Conservation (phyloP, 139 green algal species). For the Choricystis sp. region DNA sequence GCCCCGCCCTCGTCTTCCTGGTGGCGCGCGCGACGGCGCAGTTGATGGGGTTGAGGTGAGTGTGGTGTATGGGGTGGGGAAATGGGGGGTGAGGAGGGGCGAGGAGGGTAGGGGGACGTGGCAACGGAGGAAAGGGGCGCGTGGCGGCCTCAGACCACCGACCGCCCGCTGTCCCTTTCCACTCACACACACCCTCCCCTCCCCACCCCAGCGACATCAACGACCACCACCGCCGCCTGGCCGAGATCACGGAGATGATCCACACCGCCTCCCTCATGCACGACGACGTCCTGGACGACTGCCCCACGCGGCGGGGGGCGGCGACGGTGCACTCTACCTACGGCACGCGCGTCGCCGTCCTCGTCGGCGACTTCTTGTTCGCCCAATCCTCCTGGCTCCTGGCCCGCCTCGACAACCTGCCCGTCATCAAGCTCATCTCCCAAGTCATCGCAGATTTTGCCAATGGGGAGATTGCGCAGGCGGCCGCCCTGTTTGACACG, state of each 20-base stretch:
- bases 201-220: slow-evolving; percentile 88
- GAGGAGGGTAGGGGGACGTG: too few species aligned
- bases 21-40: slow-evolving; percentile 61
- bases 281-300: slow-evolving; percentile 97
- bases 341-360: slow-evolving; percentile 83
- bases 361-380: slow-evolving; percentile 97
- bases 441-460: slow-evolving; percentile 99
- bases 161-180: neutral
- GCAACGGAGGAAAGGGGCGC: too few species aligned
- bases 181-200: slow-evolving; percentile 10
- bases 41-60: slow-evolving; percentile 37
- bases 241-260: slow-evolving; percentile 99
- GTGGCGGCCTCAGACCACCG: too few species aligned
- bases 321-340: slow-evolving; percentile 87
- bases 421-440: slow-evolving; percentile 89
- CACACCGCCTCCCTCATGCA: slow-evolving; percentile 95
- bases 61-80: neutral
- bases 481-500: slow-evolving; percentile 66
- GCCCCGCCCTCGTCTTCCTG: slow-evolving; percentile 81
- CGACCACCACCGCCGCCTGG: slow-evolving; percentile 69
- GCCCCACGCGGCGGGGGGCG: slow-evolving; percentile 60
- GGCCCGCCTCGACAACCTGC: slow-evolving; percentile 94
- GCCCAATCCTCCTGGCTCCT: slow-evolving; percentile 95
- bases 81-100: too few species aligned
- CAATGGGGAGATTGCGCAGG: slow-evolving; percentile 93